Base-by-base conservation (phyloP, 2,329 filamentous ascomycete species). In the Colletotrichum cereale region DNA sequence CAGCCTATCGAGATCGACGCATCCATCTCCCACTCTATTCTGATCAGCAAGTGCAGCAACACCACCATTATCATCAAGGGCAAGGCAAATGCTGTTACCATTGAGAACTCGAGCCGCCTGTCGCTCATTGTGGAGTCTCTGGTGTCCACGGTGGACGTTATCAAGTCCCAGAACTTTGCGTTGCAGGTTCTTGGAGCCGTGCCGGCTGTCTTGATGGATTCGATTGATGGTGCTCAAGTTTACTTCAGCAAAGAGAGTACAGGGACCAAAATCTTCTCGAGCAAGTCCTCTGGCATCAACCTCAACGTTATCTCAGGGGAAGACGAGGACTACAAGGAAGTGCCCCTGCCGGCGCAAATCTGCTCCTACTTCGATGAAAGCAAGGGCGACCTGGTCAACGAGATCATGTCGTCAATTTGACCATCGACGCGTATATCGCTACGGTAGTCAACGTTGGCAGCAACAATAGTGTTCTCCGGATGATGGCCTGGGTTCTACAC, bases 21-120 rank as follows among this genome's bases (percentile, higher is more conserved):
- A 14, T 88, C 90, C 74, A 90, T 97, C 78, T 90, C 91, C 56
- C 96, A 99, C 74, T 97, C 95, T 2, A 90, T 99, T 74, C 90
- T 98, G 75, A 96, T 99, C 80, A 94, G 92, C 78, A 92, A 93
- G 76, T 98, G 96, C 87, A 95, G 91, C 83, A 96, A 96, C 83
- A 93, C 93, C 6, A 97, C 95, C 31, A 89, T 99, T 77, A 93
- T 97, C 76, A 86, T 99, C 79, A 92, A 90, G 78, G 95, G 94
- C 82, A 99, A 99, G 84, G 95, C 94, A 69, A 99, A 99, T 80
- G 95, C 96, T n/a, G 93, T 99, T 73, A 96, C 95, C 6, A 89
- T 98, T 76, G 96, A 98, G 84, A 98, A 98, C 84, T 96, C 92
- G 67, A 89, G 87, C 57, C 92, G 94, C 61, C 86, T 97, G 24